Evolutionary conservation across 2,329 filamentous ascomycete species (phyloP).

Genomic region (Nemania abortiva): DNA sequence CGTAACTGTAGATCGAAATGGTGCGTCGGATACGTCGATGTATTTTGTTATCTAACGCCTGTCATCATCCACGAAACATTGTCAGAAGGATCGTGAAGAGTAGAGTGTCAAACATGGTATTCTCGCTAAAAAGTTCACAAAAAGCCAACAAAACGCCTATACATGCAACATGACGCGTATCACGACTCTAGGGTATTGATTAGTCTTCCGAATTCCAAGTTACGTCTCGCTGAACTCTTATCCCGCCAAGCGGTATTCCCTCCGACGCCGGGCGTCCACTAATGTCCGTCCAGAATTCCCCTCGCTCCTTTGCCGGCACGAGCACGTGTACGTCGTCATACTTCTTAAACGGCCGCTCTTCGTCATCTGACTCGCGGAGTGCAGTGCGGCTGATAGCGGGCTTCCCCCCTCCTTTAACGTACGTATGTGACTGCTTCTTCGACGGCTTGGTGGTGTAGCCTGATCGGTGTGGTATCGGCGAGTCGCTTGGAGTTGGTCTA

Average conservation of each 20-base stretch:
- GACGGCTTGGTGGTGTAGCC: conserved; percentile 30
- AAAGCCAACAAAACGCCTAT: conserved; percentile 23
- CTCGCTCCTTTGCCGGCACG: conserved; percentile 35
- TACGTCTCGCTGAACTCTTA: conserved; percentile 39
- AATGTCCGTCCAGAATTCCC: conserved; percentile 38
- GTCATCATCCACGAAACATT: not conserved
- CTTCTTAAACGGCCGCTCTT: conserved; percentile 36
- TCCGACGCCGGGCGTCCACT: conserved; percentile 32
- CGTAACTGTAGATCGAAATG: not conserved
- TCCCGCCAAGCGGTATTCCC: conserved; percentile 27
- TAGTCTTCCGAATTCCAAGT: conserved; percentile 35
- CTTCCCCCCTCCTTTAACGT: not conserved
- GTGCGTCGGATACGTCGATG: not conserved
- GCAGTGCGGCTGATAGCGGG: conserved; percentile 24
- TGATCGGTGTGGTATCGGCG: conserved; percentile 28
- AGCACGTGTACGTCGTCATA: conserved; percentile 34
- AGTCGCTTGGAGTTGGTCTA: conserved; percentile 16
- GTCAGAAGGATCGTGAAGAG: conserved; percentile 6
- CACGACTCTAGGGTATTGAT: conserved; percentile 22
- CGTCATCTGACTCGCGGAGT: conserved; percentile 36
- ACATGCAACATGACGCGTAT: conserved; percentile 31
- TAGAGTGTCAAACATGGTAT: conserved; percentile 17
- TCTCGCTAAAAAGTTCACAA: not conserved
- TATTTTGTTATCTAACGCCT: conserved; percentile 10
- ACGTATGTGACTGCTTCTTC: conserved; percentile 23